Percentiles rank a stretch among this genome's conserved stretches.
phyloP scores from a whole-genome alignment of 257 asterid genomes.

The Capsicum rhomboideum region DNA sequence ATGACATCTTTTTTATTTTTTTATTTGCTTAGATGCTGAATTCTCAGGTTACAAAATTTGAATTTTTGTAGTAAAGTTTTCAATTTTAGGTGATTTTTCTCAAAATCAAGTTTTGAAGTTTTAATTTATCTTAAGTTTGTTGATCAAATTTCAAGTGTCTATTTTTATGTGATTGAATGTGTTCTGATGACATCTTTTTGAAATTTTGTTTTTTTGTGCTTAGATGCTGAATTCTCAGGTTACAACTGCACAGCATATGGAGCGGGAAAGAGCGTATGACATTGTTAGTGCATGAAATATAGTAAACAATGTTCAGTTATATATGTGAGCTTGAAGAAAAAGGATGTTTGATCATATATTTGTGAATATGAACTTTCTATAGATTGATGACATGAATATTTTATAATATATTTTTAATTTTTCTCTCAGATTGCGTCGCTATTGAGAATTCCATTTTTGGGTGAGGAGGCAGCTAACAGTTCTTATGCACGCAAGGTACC shows the following conservation, averaged over 20 bases:
- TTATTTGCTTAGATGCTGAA: constrained; percentile 54
- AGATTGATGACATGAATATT: background rate
- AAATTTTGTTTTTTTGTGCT: background rate
- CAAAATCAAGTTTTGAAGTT: background rate
- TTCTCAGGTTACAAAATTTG: constrained; percentile 63
- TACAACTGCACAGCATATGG: constrained; percentile 85
- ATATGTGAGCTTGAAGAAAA: background rate
- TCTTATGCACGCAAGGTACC: constrained; percentile 77
- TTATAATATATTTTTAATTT: background rate
- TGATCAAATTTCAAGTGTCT: background rate
- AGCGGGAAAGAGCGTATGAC: constrained; percentile 96
- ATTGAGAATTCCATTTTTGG: constrained; percentile 83
- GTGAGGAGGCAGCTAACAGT: constrained; percentile 58
- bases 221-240: constrained; percentile 92
- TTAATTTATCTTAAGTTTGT: background rate
- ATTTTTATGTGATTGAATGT: background rate
- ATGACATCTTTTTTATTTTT: background rate
- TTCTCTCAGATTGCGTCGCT: constrained; percentile 67
- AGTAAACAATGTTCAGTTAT: background rate
- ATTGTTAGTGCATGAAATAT: constrained; percentile 41
- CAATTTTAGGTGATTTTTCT: background rate
- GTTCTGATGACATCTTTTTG: background rate
- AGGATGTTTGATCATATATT: background rate
- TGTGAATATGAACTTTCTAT: background rate
- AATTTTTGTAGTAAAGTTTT: background rate